Base-by-base conservation (phyloP, 352 stramenopile species). In the Phytopythium mirpurense region DNA sequence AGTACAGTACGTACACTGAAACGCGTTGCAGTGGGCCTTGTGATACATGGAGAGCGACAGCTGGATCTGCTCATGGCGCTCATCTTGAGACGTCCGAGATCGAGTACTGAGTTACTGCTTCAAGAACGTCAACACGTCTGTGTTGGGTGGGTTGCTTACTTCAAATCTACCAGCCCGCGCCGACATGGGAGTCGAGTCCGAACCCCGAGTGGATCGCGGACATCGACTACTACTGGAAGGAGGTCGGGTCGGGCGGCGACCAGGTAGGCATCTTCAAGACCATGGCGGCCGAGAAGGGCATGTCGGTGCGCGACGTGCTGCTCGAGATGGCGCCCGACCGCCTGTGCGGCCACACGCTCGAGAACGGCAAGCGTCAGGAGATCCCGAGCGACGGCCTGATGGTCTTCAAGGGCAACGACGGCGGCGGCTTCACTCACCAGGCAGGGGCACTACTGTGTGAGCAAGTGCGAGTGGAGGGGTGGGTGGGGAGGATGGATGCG, bases 281-380 rank as follows among this genome's bases (percentile, higher is more conserved):
- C 1, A 60, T 72, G 54, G 52, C 65, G 15, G 56, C 57, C 31
- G 51, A 72, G 51, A 67, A 67, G 19, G 56, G 54, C n/a, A 60
- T 70, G 58, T 38, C 38, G 15, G 57, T 77, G 26, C 60, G 58
- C 11, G 68, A 72, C 45, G 59, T 71, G 11, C 57, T 73, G 31
- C 51, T 73, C 15, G 54, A 69, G 16, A 72, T 68, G 68, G 58
- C 55, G 31, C 60, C 54, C 36, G 55, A 60, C 41, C 45, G 62
- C 32, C 63, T 50, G 36, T 80, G 70, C 40, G 70, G 70, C 37
- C 58, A 73, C 50, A 73, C 67, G 11, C 51, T 41, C 2, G 42
- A 53, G 12, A 53, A 77, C 32, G 70, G 54, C 19, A 56, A 62
- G 26, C 46, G 51, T n/a, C 58, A 77, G 51, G 50, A 63, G 0